Percentiles rank a stretch among this genome's conserved stretches.
These are phyloP conservation scores for Sporothrix inflata DNA, from an alignment of 2,329 filamentous ascomycete genomes.

Conservation along the genomic window DNA sequence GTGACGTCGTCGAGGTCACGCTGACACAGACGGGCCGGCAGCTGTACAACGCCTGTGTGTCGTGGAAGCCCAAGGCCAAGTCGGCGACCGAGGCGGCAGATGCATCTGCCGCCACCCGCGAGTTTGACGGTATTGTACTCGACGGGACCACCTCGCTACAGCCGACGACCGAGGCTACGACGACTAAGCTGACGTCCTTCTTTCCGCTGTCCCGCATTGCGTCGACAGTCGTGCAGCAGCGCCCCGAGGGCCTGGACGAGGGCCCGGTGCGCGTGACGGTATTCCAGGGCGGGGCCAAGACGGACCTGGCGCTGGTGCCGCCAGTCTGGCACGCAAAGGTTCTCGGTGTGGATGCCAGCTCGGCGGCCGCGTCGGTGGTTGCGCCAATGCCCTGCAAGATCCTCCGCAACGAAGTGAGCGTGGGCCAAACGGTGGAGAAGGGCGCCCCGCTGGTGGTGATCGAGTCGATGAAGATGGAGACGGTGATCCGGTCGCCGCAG, in stretches of 20 bases:
- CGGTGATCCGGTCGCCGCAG: constrained; percentile 76
- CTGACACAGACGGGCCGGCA: constrained; percentile 53
- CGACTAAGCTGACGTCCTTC: constrained; percentile 65
- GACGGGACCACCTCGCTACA: constrained; percentile 40
- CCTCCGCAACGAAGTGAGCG: constrained; percentile 81
- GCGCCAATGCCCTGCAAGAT: constrained; percentile 99
- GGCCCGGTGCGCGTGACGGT: constrained; percentile 65
- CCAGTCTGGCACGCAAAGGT: constrained; percentile 88
- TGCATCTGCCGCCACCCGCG: constrained; percentile 35
- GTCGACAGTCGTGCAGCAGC: constrained; percentile 71
- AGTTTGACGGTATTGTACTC: constrained; percentile 53
- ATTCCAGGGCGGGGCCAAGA: constrained; percentile 71
- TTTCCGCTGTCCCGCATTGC: constrained; percentile 80
- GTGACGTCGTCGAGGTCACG: constrained; percentile 59
- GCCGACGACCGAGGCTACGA: constrained; percentile 32
- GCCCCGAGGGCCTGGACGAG: constrained; percentile 38
- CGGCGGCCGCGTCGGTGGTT: constrained; percentile 77
- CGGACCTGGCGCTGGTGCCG: constrained; percentile 58
- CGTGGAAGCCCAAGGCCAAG: constrained; percentile 39
- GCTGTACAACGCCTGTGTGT: constrained; percentile 52
- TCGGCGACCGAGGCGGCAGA: background rate
- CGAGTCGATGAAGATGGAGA: constrained; percentile 91
- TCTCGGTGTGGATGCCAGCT: constrained; percentile 69
- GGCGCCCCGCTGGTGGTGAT: constrained; percentile 88
- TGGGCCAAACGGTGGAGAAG: constrained; percentile 81